A percentile compares a stretch with the other conserved stretches of the same genome.
phyloP scores from a whole-genome alignment of 768 basidiomycete genomes.

The Naematelia aurantialba region DNA sequence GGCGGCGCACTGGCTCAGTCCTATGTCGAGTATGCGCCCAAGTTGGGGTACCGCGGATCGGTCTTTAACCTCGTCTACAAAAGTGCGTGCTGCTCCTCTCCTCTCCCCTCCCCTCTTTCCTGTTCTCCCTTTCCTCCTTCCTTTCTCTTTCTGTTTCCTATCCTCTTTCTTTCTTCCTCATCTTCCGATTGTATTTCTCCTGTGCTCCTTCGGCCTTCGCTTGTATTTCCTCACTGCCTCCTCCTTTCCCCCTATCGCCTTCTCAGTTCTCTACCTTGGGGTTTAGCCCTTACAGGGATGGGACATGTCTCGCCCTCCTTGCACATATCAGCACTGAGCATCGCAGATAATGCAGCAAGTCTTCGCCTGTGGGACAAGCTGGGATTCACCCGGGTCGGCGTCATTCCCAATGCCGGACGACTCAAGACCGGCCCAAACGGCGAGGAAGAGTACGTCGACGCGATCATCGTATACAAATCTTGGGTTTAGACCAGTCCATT shows the following conservation, averaged over 20 bases:
- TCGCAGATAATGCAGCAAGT: constrained; percentile 61
- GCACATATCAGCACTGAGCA: neutral
- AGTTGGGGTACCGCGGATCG: constrained; percentile 54
- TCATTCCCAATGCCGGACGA: constrained; percentile 61
- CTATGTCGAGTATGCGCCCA: constrained; percentile 75
- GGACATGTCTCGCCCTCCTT: too few species aligned
- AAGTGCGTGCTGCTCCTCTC: constrained; percentile 48
- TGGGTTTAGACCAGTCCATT: constrained; percentile 54
- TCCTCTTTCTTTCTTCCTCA: neutral
- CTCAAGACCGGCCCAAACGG: constrained; percentile 63
- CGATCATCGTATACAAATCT: constrained; percentile 76
- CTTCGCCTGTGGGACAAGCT: constrained; percentile 72
- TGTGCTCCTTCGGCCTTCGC: too few species aligned
- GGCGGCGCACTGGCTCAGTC: constrained; percentile 71
- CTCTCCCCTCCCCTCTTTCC: neutral
- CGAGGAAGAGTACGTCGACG: constrained; percentile 82
- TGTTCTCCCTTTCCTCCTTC: neutral
- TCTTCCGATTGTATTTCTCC: too few species aligned
- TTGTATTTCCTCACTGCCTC: too few species aligned
- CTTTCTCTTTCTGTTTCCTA: neutral
- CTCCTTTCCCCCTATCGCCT: too few species aligned
- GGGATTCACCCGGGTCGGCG: constrained; percentile 72
- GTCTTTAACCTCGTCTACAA: constrained; percentile 89
- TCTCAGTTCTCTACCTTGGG: too few species aligned
- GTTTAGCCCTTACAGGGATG: too few species aligned